Evolutionary conservation across 805 yeast species (phyloP), one percentile per base, ranked within the genome.

Genomic region (Ogataea chonburiensis): DNA sequence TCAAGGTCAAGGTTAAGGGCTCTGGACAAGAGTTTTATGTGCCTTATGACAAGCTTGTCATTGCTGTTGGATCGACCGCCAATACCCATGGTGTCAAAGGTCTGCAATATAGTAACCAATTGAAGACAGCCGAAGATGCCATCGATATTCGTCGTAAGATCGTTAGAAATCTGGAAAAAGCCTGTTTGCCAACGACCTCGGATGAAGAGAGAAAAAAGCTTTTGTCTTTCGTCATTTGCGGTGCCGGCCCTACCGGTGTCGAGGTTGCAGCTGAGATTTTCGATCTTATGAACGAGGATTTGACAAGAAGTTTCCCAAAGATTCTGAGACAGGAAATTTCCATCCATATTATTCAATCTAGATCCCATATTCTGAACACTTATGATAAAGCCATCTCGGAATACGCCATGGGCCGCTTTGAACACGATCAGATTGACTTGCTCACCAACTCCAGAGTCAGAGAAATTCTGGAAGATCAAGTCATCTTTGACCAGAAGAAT

Each of bases 231-330:
- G 84, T 79, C 10, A 73, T 79, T 21, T 79, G 85, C 56, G 86
- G 86, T 43, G 86, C 86, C 42, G 86, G 86, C 28, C 85, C 86
- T 37, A 79, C 86, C 1, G 86, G 86, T 49, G 83, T 77, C 22
- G 86, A 79, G 54, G 71, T 79, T 49, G 86, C 87, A 19, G 84
- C 86, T 20, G 87, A 80, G 58, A 72, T 80, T 18, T 78, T 66
- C 47, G 87, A 80, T 50, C 56, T 80, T 48, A 63, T 80, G 53
- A 78, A 79, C 52, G 86, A 80, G 56, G 86, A 80, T 53, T 58
- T 80, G 48, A 66, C 70, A 28, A 67, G 70, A 38, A 58, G 66
- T 34, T 80, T 74, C 58, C 86, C 86, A 38, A 68, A 69, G 48
- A 66, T 79, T 31, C 59, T 80, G 31, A 68, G 82, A 59, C 81